Percentiles rank a stretch among this genome's conserved stretches.
Conservation (phyloP, 1,284 basidiomycete species). For the Trichosporon sp. region DNA sequence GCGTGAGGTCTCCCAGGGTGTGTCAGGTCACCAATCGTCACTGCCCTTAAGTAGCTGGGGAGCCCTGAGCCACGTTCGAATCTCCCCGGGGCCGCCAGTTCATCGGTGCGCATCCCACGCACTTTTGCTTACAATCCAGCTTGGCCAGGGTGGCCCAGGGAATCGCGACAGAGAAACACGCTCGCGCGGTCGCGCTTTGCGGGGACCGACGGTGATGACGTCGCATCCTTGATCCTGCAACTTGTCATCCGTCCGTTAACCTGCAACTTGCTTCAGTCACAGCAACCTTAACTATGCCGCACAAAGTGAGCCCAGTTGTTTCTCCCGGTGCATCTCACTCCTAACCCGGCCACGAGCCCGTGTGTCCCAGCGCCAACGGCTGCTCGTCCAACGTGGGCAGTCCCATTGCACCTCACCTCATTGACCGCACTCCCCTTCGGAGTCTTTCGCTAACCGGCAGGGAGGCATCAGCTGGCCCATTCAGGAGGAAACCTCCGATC, state of each 20-base stretch:
- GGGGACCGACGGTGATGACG: background rate
- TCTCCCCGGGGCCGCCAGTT: background rate
- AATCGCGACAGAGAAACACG: too few relatives aligned
- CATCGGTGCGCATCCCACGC: too few relatives aligned
- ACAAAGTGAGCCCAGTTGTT: background rate
- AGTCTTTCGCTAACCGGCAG: conserved; percentile 28
- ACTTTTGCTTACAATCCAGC: background rate
- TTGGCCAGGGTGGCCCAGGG: background rate
- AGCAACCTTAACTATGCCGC: conserved; percentile 11
- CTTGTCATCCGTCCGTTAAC: background rate
- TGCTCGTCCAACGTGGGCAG: background rate
- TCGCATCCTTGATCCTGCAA: background rate
- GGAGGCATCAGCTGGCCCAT: conserved; percentile 52
- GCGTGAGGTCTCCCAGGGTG: conserved; percentile 19
- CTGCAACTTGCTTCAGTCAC: conserved; percentile 4
- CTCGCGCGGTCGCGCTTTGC: background rate
- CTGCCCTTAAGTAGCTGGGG: background rate
- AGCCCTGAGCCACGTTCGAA: conserved; percentile 10
- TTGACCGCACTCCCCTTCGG: background rate
- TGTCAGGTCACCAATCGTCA: conserved; percentile 9
- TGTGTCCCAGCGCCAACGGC: too few relatives aligned
- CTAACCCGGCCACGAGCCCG: background rate
- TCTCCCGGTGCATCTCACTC: background rate
- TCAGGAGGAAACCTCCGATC: conserved; percentile 49
- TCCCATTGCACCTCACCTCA: background rate